A percentile compares a stretch with the other conserved stretches of the same genome.
Conservation (phyloP, 345 rosid genomes). For the Brassica carinata region DNA sequence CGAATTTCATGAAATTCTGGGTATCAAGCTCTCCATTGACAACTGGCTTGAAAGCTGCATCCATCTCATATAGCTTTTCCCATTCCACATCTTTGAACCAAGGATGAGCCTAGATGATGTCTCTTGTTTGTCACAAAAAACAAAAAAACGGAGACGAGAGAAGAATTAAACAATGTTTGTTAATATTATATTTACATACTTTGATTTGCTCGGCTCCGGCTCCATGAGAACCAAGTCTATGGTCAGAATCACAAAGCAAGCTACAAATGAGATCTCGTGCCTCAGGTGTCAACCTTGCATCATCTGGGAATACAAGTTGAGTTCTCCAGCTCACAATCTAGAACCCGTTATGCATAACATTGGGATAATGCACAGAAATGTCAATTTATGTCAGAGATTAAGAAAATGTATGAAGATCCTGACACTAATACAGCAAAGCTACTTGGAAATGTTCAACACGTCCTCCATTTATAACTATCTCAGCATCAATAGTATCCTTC, state of each 20-base stretch:
- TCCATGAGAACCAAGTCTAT: slow-evolving; percentile 80
- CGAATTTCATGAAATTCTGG: slow-evolving; percentile 87
- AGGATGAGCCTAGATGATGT: slow-evolving; percentile 69
- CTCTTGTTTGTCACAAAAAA: slow-evolving; percentile 12
- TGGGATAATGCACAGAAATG: slow-evolving; percentile 9
- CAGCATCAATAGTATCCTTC: background rate
- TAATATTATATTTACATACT: slow-evolving; percentile 44
- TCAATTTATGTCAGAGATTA: background rate
- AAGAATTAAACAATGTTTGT: background rate
- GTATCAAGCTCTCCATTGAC: slow-evolving; percentile 88
- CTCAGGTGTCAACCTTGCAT: slow-evolving; percentile 77
- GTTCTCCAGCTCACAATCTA: slow-evolving; percentile 90
- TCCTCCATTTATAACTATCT: background rate
- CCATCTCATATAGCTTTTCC: slow-evolving; percentile 80
- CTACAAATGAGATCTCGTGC: slow-evolving; percentile 77
- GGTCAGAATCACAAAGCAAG: slow-evolving; percentile 84
- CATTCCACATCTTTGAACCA: slow-evolving; percentile 89
- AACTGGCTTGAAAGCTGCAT: slow-evolving; percentile 89
- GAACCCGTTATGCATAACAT: background rate
- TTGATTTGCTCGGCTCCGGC: slow-evolving; percentile 63
- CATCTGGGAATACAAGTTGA: slow-evolving; percentile 81
- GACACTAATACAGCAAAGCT: slow-evolving; percentile 2
- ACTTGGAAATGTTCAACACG: background rate
- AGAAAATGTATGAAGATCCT: background rate
- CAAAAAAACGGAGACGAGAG: slow-evolving; percentile 5